Evolutionary conservation across 805 yeast species (phyloP).

Genomic region (Maudiozyma turicensis): DNA sequence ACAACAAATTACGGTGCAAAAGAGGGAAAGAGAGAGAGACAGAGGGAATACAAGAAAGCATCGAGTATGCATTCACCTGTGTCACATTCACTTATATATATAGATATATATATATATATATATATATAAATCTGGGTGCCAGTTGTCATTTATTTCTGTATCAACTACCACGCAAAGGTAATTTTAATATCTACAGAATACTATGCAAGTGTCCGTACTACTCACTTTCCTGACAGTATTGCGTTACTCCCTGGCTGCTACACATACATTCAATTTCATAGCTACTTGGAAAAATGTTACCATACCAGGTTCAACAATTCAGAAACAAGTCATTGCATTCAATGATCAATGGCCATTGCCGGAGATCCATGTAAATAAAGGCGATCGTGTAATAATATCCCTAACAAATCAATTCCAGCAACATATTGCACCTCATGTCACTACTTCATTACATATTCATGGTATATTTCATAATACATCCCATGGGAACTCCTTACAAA

Average conservation of each 20-base stretch:
- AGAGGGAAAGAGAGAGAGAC: too few relatives aligned
- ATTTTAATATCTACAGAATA: too few relatives aligned
- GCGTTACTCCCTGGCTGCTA: conserved; percentile 14
- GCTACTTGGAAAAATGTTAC: conserved; percentile 48
- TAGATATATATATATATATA: too few relatives aligned
- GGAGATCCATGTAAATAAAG: conserved; percentile 50
- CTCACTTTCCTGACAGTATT: not conserved
- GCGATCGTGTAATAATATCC: conserved; percentile 51
- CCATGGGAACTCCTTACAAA: conserved; percentile 33
- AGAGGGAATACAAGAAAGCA: too few relatives aligned
- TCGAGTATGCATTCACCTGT: too few relatives aligned
- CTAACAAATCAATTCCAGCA: conserved; percentile 52
- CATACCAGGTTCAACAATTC: conserved; percentile 55
- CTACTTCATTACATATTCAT: conserved; percentile 69
- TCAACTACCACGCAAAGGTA: too few relatives aligned
- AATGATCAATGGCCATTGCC: conserved; percentile 71
- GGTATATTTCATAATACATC: conserved; percentile 62
- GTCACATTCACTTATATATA: too few relatives aligned
- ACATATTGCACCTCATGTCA: conserved; percentile 17
- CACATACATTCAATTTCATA: conserved; percentile 49
- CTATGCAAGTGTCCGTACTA: not conserved
- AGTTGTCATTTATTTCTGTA: too few relatives aligned
- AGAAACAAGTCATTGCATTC: conserved; percentile 53
- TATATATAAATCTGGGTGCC: too few relatives aligned
- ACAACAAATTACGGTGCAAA: too few relatives aligned